Base-by-base conservation (phyloP, 2,329 filamentous ascomycete genomes). In the Aspergillus neoniger region DNA sequence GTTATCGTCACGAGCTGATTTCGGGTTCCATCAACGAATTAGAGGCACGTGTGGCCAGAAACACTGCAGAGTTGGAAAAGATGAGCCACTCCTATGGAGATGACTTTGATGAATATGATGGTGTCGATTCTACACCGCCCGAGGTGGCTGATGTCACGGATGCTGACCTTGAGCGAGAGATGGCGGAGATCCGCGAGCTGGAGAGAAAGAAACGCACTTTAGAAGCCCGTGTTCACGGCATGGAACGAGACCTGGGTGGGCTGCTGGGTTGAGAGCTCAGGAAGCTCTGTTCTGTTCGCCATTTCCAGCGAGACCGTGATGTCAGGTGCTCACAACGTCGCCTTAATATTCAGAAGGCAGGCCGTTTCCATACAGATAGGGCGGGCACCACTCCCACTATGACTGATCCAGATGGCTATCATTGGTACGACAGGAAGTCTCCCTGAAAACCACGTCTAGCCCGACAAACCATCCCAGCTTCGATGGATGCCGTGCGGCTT, bases 21-120 rank as follows among this genome's bases (percentile, higher is more conserved):
- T 83, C 83, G 32, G 86, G 86, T 51, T 96, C 92, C 21, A 82
- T 95, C 69, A 85, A 85, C 10, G 90, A 91, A 68, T 92, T 96
- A 69, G 93, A 98, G 77, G 83, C 83, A 12, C 88, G 88, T 57
- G 91, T 98, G 1, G 85, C 87, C 7, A 87, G 90, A 70, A 94
- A 96, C 78, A 83, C 86, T 10, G 84, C 86, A 60, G 86, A 92
- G 69, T 74, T 98, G 63, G 87, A 89, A 60, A 83, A 83, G 59
- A 88, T 94, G 83, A 92, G 92, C 67, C 75, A 78, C 19, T 79
- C 80, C 2, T 83, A 80, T 48, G 81, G 81, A 15, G 82, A 86
- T 41, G 82, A 84, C 1, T 83, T 84, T 1, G 83, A 87, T 12
- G 78, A 82, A 4, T 82, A 85, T 2, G 80, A 83, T 3, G 74